phyloP scores from a whole-genome alignment of 805 yeast genomes.

The Wickerhamomyces chaumierensis region DNA sequence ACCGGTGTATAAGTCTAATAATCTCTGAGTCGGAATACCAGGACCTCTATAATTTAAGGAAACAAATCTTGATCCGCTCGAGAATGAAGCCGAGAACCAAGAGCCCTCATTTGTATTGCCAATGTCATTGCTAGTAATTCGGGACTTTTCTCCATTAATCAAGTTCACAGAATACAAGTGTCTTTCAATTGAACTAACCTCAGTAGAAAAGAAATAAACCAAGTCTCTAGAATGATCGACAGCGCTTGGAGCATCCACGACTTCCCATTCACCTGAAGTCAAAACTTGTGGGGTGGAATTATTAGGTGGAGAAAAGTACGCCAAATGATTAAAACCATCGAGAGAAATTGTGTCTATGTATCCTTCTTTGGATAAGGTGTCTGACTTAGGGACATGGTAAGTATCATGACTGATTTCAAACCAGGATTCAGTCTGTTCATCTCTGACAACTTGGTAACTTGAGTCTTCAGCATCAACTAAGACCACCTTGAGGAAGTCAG shows the following conservation, averaged over 20 bases:
- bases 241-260: conserved; percentile 59
- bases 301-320: conserved; percentile 67
- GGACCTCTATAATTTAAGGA: conserved; percentile 74
- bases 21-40: conserved; percentile 62
- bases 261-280: conserved; percentile 83
- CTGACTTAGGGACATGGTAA: conserved; percentile 41
- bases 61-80: conserved; percentile 67
- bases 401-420: conserved; percentile 66
- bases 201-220: conserved; percentile 58
- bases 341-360: conserved; percentile 71
- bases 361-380: conserved; percentile 40
- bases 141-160: conserved; percentile 24
- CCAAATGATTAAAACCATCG: conserved; percentile 64
- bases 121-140: conserved; percentile 28
- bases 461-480: conserved; percentile 34
- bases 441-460: conserved; percentile 32
- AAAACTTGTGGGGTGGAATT: conserved; percentile 43
- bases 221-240: conserved; percentile 42
- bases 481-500: conserved; percentile 50
- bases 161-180: conserved; percentile 67
- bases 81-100: conserved; percentile 62
- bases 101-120: conserved; percentile 23
- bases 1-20: conserved; percentile 40
- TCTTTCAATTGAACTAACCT: conserved; percentile 70
- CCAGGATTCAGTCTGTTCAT: conserved; percentile 49